Evolutionary conservation across 768 basidiomycete genomes (phyloP).

Genomic region (Tulasnella sp.): DNA sequence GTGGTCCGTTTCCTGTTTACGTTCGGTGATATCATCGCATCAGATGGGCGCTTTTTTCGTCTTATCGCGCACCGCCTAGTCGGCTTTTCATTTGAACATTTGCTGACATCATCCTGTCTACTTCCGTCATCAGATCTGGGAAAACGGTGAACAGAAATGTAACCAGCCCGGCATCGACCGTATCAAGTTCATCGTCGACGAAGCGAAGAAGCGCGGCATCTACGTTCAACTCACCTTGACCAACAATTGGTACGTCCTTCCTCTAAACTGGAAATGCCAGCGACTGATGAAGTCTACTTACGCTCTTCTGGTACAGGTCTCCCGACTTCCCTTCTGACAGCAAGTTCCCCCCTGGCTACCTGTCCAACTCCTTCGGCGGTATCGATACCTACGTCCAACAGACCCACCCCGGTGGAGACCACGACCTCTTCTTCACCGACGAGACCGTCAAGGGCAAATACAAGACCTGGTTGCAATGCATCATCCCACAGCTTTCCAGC

Average conservation of each 20-base stretch:
- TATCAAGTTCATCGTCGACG: slow-evolving; percentile 6
- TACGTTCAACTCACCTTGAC: slow-evolving; percentile 7
- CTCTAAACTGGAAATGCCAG: background rate
- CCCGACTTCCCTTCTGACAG: background rate
- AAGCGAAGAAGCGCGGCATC: slow-evolving; percentile 1
- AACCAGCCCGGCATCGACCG: slow-evolving; percentile 13
- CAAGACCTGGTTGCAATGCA: slow-evolving; percentile 5
- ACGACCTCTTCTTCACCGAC: slow-evolving; percentile 15
- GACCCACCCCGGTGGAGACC: background rate
- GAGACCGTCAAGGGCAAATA: slow-evolving; percentile 1
- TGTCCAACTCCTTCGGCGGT: slow-evolving; percentile 13
- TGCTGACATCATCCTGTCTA: background rate
- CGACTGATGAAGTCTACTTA: background rate
- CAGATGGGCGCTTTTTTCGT: background rate
- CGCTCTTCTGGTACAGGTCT: background rate
- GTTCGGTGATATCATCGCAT: background rate
- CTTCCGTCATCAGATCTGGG: background rate
- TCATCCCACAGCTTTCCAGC: background rate
- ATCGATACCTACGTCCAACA: slow-evolving; percentile 14
- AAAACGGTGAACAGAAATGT: slow-evolving; percentile 3
- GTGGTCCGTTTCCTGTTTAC: background rate
- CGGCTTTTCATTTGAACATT: background rate
- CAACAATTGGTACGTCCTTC: slow-evolving; percentile 14
- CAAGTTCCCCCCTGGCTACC: background rate
- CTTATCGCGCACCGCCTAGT: background rate